Evolutionary conservation across 78 protist genomes (phyloP).

Genomic region (Emiliania huxleyi): DNA sequence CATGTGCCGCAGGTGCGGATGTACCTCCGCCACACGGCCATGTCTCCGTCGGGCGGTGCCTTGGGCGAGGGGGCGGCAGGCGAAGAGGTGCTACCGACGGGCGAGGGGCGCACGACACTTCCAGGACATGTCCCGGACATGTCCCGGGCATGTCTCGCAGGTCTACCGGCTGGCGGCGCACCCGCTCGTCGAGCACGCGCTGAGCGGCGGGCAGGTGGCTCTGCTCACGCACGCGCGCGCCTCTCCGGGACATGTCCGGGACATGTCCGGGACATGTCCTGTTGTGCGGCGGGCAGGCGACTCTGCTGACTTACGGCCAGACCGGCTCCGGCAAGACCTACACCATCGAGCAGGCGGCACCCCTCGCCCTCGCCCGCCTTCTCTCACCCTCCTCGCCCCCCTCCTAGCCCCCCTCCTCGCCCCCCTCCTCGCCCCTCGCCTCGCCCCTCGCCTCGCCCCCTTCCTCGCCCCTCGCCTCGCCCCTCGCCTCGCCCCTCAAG

Average conservation of each 20-base stretch:
- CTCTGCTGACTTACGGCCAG: neutral
- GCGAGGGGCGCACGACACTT: too few relatives aligned
- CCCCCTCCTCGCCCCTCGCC: too few relatives aligned
- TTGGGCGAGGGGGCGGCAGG: neutral
- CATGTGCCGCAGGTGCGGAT: too few relatives aligned
- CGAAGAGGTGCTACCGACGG: too few relatives aligned
- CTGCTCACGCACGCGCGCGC: slow-evolving; percentile 1
- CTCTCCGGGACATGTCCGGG: too few relatives aligned
- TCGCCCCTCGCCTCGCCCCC: too few relatives aligned
- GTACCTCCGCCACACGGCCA: slow-evolving; percentile 31
- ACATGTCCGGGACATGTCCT: too few relatives aligned
- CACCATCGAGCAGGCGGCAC: neutral
- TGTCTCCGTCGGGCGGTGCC: neutral
- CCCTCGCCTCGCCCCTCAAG: too few relatives aligned
- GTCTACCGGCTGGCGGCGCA: neutral
- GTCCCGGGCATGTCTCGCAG: too few relatives aligned
- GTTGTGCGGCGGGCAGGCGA: neutral
- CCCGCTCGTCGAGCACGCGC: neutral
- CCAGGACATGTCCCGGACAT: too few relatives aligned
- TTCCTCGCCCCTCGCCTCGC: too few relatives aligned
- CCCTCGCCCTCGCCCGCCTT: too few relatives aligned
- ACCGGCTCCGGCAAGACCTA: neutral
- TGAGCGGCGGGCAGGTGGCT: neutral
- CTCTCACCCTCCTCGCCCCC: neutral
- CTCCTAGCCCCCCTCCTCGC: neutral